Conservation (phyloP, 768 basidiomycete genomes). For the Amylocystis lapponica region DNA sequence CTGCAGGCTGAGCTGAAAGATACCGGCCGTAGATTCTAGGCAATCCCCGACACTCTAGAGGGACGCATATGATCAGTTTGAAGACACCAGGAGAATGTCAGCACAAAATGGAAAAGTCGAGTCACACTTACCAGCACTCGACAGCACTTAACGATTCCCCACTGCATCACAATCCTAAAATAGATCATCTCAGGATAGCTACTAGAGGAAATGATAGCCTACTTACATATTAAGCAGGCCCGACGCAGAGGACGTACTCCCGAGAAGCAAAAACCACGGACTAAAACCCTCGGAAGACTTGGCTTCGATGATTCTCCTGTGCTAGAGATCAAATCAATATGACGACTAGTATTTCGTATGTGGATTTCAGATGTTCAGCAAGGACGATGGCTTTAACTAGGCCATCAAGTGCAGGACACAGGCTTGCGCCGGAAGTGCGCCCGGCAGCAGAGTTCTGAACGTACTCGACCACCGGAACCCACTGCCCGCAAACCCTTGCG, state of each 20-base stretch:
- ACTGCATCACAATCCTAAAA: constrained; percentile 76
- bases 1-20: constrained; percentile 76
- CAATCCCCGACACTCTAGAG: constrained; percentile 63
- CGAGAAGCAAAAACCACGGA: constrained; percentile 86
- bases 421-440: too few relatives aligned
- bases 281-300: constrained; percentile 86
- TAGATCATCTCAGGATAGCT: not conserved
- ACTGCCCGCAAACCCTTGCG: too few relatives aligned
- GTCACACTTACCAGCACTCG: constrained; percentile 53
- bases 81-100: too few relatives aligned
- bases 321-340: constrained; percentile 34
- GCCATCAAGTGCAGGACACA: too few relatives aligned
- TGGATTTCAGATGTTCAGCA: too few relatives aligned
- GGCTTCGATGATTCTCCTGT: constrained; percentile 71
- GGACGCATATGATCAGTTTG: not conserved
- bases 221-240: constrained; percentile 80
- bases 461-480: too few relatives aligned
- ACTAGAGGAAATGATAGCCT: not conserved
- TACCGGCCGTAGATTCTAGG: constrained; percentile 73
- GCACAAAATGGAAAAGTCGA: not conserved
- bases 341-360: too few relatives aligned
- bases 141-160: constrained; percentile 80
- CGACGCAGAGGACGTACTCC: constrained; percentile 77
- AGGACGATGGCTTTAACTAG: too few relatives aligned
- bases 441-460: too few relatives aligned